phyloP scores from a whole-genome alignment of 2,329 filamentous ascomycete species.

The Podosphaera fusca region DNA sequence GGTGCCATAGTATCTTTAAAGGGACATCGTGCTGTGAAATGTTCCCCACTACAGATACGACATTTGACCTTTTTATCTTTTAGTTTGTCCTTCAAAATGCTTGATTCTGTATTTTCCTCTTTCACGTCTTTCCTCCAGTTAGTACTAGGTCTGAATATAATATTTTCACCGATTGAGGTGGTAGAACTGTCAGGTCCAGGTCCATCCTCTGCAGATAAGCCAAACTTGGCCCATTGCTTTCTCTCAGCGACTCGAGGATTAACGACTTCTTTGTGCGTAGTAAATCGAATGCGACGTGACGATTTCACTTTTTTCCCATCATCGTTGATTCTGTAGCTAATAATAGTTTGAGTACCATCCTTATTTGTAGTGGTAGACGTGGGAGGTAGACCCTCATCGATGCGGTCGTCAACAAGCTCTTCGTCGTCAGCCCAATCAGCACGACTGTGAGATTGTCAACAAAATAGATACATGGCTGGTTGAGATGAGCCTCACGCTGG shows the following conservation, averaged over 20 bases:
- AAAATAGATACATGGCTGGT: not conserved
- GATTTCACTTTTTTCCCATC: slow-evolving; percentile 92
- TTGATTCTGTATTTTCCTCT: slow-evolving; percentile 55
- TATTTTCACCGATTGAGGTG: slow-evolving; percentile 65
- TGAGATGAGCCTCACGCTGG: too few species aligned
- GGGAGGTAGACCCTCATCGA: slow-evolving; percentile 43
- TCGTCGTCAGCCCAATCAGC: slow-evolving; percentile 83
- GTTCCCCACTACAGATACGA: slow-evolving; percentile 93
- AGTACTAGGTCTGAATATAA: slow-evolving; percentile 76
- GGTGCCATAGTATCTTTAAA: slow-evolving; percentile 99
- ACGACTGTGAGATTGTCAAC: slow-evolving; percentile 10
- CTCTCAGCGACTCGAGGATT: slow-evolving; percentile 94
- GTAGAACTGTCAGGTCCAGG: slow-evolving; percentile 44
- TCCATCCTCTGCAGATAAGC: slow-evolving; percentile 64
- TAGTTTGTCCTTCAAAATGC: slow-evolving; percentile 57
- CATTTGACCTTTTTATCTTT: slow-evolving; percentile 99
- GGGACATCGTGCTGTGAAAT: slow-evolving; percentile 96
- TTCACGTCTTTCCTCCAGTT: slow-evolving; percentile 87
- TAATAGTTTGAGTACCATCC: slow-evolving; percentile 90
- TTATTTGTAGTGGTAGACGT: slow-evolving; percentile 87
- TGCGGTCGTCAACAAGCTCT: slow-evolving; percentile 52
- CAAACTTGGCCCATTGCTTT: slow-evolving; percentile 84
- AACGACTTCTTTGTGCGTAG: slow-evolving; percentile 74
- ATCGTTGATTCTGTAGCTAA: slow-evolving; percentile 78
- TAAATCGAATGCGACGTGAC: slow-evolving; percentile 83